phyloP scores from a whole-genome alignment of 1,284 basidiomycete genomes.

The Termitomyces sp. region DNA sequence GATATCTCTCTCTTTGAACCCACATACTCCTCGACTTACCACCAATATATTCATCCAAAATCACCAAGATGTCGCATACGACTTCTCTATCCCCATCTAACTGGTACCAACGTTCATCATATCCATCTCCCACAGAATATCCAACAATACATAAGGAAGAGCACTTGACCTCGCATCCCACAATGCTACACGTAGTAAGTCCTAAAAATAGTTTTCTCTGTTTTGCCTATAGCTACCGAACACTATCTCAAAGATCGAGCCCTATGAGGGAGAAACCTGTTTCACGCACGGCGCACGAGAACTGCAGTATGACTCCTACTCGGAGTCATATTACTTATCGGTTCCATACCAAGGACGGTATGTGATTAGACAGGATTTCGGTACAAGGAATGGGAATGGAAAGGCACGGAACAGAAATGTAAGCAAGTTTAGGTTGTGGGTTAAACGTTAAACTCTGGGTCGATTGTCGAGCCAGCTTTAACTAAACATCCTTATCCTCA shows the following conservation, averaged over 20 bases:
- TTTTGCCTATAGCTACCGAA: not conserved
- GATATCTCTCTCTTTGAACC: not conserved
- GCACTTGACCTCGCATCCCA: not conserved
- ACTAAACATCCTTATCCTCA: not conserved
- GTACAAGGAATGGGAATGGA: constrained; percentile 5
- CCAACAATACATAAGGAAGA: not conserved
- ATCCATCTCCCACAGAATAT: not conserved
- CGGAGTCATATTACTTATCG: constrained; percentile 5
- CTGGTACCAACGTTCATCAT: not conserved
- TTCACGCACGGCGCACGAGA: constrained; percentile 8
- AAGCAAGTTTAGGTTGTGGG: not conserved
- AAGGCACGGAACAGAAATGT: constrained; percentile 10
- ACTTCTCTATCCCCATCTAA: not conserved
- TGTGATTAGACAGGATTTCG: constrained; percentile 13
- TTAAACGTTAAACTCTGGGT: not conserved
- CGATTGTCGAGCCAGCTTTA: not conserved
- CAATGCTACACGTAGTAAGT: constrained; percentile 9
- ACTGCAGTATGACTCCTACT: constrained; percentile 8
- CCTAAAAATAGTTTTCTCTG: not conserved
- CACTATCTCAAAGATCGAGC: constrained; percentile 1
- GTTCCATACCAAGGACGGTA: constrained; percentile 9
- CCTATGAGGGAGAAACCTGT: constrained; percentile 5
- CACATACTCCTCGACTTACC: not conserved
- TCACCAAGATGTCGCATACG: not conserved
- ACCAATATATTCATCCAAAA: not conserved